Conservation (phyloP, 768 basidiomycete genomes). For the Tulasnella sp. region DNA sequence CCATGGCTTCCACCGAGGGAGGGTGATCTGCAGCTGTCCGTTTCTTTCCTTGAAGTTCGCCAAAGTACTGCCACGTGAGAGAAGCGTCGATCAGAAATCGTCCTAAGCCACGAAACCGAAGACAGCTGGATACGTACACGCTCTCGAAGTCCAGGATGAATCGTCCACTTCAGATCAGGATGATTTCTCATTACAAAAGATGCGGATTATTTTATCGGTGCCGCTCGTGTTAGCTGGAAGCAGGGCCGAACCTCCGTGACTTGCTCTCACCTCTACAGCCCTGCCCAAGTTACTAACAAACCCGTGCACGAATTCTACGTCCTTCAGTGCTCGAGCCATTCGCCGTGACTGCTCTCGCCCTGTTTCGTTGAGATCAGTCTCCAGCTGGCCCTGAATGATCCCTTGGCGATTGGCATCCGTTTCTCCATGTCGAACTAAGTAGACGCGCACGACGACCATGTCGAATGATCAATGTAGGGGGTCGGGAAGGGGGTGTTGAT, state of each 20-base stretch:
- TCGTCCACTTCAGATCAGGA: not conserved
- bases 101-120: not conserved
- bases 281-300: constrained; percentile 22
- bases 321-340: constrained; percentile 11
- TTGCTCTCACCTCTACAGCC: constrained; percentile 23
- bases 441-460: not conserved
- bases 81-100: not conserved
- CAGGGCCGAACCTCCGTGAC: too few species aligned
- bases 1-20: not conserved
- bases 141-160: not conserved
- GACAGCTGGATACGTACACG: not conserved
- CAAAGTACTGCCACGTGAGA: not conserved
- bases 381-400: constrained; percentile 19
- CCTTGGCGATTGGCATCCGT: constrained; percentile 9
- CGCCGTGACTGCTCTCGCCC: constrained; percentile 15
- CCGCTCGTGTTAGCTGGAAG: not conserved
- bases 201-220: constrained; percentile 5
- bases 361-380: constrained; percentile 17
- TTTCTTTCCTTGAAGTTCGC: constrained; percentile 7
- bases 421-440: constrained; percentile 14
- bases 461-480: too few species aligned
- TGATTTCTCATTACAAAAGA: constrained; percentile 9
- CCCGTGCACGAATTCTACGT: constrained; percentile 20
- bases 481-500: too few species aligned
- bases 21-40: not conserved